Evolutionary conservation across 768 basidiomycete species (phyloP).

Genomic region (Coprinopsis sp.): DNA sequence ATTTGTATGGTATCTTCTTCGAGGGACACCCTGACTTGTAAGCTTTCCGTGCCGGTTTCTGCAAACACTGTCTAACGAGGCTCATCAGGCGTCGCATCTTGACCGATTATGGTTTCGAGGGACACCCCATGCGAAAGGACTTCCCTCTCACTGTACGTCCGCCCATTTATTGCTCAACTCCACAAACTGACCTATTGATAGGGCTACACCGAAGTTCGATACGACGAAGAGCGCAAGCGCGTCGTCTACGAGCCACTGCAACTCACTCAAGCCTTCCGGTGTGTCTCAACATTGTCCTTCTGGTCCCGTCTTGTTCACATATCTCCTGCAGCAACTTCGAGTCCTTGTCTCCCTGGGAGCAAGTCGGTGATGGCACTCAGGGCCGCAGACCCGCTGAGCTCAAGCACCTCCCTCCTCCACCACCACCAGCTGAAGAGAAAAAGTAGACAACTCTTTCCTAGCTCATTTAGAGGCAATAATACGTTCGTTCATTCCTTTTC

Average conservation of each 20-base stretch:
- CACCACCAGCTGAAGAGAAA: constrained; percentile 80
- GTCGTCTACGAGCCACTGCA: constrained; percentile 98
- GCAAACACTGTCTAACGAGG: constrained; percentile 11
- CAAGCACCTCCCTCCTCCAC: constrained; percentile 72
- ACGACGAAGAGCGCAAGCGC: constrained; percentile 96
- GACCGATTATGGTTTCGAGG: constrained; percentile 98
- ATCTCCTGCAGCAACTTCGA: constrained; percentile 76
- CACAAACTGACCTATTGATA: constrained; percentile 25
- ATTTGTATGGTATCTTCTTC: constrained; percentile 97
- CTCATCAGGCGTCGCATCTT: constrained; percentile 81
- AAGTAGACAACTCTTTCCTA: constrained; percentile 30
- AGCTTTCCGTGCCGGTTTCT: constrained; percentile 28
- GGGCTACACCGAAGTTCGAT: constrained; percentile 99
- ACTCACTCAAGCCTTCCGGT: constrained; percentile 97
- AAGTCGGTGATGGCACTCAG: constrained; percentile 63
- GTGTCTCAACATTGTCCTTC: constrained; percentile 16
- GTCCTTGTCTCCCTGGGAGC: constrained; percentile 92
- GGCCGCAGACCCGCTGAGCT: constrained; percentile 61
- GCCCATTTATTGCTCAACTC: background rate
- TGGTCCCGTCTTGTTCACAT: background rate
- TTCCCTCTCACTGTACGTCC: constrained; percentile 88
- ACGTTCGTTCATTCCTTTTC: background rate
- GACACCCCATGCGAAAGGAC: constrained; percentile 95
- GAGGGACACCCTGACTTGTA: constrained; percentile 93
- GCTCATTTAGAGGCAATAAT: constrained; percentile 3